Evolutionary conservation across 257 asterid species (phyloP).

Genomic region (Ilex asprella): DNA sequence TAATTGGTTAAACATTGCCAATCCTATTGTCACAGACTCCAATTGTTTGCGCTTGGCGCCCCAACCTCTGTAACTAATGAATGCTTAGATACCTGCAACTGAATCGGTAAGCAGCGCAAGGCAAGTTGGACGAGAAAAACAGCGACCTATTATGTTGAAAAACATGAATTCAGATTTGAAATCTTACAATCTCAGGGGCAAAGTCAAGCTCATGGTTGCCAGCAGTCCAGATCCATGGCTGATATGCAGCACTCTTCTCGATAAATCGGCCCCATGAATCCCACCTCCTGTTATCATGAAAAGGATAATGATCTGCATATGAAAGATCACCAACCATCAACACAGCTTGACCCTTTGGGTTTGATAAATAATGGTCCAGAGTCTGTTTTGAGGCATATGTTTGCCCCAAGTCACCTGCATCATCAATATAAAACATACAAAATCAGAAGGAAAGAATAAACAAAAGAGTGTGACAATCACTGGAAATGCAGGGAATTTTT

Average conservation of each 20-base stretch:
- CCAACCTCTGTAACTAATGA: too few species aligned
- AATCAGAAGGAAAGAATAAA: neutral
- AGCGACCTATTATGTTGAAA: too few species aligned
- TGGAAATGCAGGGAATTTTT: too few species aligned
- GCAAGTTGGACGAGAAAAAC: too few species aligned
- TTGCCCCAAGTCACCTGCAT: slow-evolving; percentile 50
- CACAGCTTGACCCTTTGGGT: slow-evolving; percentile 31
- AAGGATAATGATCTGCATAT: slow-evolving; percentile 36
- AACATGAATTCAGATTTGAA: too few species aligned
- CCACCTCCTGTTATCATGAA: slow-evolving; percentile 40
- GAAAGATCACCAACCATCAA: slow-evolving; percentile 44
- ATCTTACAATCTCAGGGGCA: slow-evolving; percentile 44
- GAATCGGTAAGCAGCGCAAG: too few species aligned
- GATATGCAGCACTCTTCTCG: slow-evolving; percentile 40
- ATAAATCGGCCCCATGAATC: slow-evolving; percentile 39
- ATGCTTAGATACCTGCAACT: too few species aligned
- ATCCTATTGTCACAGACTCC: too few species aligned
- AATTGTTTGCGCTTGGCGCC: too few species aligned
- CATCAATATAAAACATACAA: neutral
- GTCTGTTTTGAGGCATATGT: slow-evolving; percentile 39
- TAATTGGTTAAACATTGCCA: too few species aligned
- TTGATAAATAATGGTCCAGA: slow-evolving; percentile 30
- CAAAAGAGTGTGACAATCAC: neutral
- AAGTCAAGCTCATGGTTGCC: slow-evolving; percentile 47
- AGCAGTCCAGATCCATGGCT: slow-evolving; percentile 44